phyloP scores from a whole-genome alignment of 441 rosid genomes.

The Gossypium schwendimanii region DNA sequence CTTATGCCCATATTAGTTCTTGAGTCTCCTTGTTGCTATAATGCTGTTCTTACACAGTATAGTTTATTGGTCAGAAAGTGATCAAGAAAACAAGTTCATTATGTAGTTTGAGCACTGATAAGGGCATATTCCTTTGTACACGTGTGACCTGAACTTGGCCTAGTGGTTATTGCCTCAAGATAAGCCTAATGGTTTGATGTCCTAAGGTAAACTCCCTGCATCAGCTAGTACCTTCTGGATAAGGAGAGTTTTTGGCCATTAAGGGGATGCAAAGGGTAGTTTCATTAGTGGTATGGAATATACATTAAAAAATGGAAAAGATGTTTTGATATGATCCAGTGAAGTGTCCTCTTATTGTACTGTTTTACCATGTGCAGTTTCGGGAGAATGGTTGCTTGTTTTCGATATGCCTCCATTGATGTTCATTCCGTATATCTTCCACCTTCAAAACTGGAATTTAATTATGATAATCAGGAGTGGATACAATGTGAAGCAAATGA shows the following conservation, averaged over 20 bases:
- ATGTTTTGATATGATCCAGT: background rate
- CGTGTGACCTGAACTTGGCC: background rate
- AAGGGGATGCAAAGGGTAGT: background rate
- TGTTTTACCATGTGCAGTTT: slow-evolving; percentile 36
- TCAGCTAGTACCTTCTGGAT: slow-evolving; percentile 3
- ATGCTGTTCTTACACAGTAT: background rate
- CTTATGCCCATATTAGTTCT: background rate
- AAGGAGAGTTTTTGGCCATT: background rate
- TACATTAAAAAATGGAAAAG: background rate
- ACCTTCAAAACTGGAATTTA: slow-evolving; percentile 55
- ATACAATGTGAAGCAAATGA: slow-evolving; percentile 36
- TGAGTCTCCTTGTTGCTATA: background rate
- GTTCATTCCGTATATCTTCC: slow-evolving; percentile 61
- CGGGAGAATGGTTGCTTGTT: slow-evolving; percentile 72
- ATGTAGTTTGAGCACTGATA: slow-evolving; percentile 3
- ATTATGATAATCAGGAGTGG: slow-evolving; percentile 51
- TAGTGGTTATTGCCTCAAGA: background rate
- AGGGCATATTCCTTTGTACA: background rate
- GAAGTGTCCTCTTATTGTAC: slow-evolving; percentile 18
- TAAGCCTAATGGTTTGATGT: slow-evolving; percentile 1
- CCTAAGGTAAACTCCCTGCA: background rate
- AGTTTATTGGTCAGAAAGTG: background rate
- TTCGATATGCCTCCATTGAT: slow-evolving; percentile 67
- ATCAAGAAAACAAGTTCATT: background rate
- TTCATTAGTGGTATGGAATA: background rate